Evolutionary conservation across 257 asterid genomes (phyloP), one percentile per base, ranked within the genome.

Genomic region (Salvia rosmarinus): DNA sequence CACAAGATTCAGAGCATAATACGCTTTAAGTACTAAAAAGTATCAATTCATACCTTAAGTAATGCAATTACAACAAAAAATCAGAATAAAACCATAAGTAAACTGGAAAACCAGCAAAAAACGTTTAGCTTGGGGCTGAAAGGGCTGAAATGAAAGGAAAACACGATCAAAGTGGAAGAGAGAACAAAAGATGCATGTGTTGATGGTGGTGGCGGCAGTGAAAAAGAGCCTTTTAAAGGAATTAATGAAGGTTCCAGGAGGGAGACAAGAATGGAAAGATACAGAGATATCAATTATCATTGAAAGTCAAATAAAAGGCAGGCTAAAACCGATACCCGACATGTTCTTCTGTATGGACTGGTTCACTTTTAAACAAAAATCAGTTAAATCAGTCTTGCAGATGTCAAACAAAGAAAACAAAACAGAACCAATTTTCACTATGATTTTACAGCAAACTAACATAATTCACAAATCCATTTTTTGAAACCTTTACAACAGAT

Each of bases 1-100:
- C 68, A 81, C 57, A 80, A 42, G 49, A 63, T 67, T 44, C 67
- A 64, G 40, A 17, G 28, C 44, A 58, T 44, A 39, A 5, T 43
- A 62, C 12, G 52, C 55, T 25, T 25, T 42, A 23, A 46, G 59
- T 34, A 46, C 62, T 6, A 50, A 63, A 72, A 49, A 34, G 20
- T 50, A n/a, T 30, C 50, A 21, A 64, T 23, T 49, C 67, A 58
- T 39, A 51, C 42, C 49, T 59, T 37, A 54, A 35, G 67, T 43
- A 46, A 43, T 46, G 74, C 56, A 39, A 50, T 25, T 56, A 8
- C 52, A 46, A 52, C 2, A 54, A 32, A 62, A 5, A 56, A 23
- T 50, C 14, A 68, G 30, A 62, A 37, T 43, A n/a, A 46, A 59
- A 51, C 46, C 58, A 12, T 14, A 67, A 75, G 1, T 8, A 75